A percentile compares a stretch with the other conserved stretches of the same genome.
Conservation (phyloP, 1,284 basidiomycete genomes). For the Chiua sp. region DNA sequence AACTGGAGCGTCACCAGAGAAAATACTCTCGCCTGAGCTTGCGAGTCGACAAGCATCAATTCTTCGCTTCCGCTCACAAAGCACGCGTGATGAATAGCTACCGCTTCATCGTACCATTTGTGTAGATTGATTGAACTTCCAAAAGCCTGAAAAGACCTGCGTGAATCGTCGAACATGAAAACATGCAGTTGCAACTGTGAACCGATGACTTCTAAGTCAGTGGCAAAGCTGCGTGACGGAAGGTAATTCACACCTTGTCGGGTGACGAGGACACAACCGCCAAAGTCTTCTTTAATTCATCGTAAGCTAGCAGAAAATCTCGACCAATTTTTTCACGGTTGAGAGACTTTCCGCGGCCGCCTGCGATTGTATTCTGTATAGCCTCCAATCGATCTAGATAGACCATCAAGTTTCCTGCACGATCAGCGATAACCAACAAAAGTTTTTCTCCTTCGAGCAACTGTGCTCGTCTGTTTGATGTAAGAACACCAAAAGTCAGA, state of each 20-base stretch:
- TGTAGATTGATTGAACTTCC: constrained; percentile 47
- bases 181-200: constrained; percentile 45
- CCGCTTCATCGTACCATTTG: constrained; percentile 46
- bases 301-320: constrained; percentile 49
- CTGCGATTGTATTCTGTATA: constrained; percentile 40
- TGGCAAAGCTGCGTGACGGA: not conserved
- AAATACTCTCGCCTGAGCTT: constrained; percentile 48
- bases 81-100: constrained; percentile 38
- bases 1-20: constrained; percentile 57
- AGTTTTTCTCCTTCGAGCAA: constrained; percentile 44
- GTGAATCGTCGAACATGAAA: constrained; percentile 50
- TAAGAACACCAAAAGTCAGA: not conserved
- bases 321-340: constrained; percentile 51
- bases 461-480: constrained; percentile 41
- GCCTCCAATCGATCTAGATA: constrained; percentile 43
- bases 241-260: constrained; percentile 39
- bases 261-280: constrained; percentile 46
- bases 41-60: constrained; percentile 51
- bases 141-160: constrained; percentile 36
- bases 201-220: not conserved
- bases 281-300: constrained; percentile 54
- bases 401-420: constrained; percentile 38
- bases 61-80: constrained; percentile 52
- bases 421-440: constrained; percentile 48
- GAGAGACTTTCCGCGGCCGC: constrained; percentile 38